These are phyloP conservation scores for Boletus bicolor DNA, from an alignment of 768 basidiomycete genomes.

Conservation along the genomic window DNA sequence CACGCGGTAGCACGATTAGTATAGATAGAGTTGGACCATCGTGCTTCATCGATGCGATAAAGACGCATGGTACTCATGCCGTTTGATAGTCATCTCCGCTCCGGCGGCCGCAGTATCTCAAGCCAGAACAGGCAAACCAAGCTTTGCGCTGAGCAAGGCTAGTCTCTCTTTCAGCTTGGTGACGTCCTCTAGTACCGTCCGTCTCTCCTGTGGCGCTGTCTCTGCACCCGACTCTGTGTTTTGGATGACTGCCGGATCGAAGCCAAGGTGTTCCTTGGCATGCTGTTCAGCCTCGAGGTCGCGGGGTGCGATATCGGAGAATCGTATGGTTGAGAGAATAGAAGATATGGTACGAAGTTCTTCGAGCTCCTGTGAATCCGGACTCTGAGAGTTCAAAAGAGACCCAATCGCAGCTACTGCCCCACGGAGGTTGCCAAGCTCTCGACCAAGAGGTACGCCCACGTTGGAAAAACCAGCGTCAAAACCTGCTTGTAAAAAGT, in stretches of 20 bases:
- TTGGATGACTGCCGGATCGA: slow-evolving; percentile 29
- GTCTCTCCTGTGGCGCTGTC: slow-evolving; percentile 20
- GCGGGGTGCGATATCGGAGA: slow-evolving; percentile 69
- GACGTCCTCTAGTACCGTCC: slow-evolving; percentile 40
- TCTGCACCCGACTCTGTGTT: slow-evolving; percentile 37
- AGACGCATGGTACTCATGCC: neutral
- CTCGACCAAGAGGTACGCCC: slow-evolving; percentile 72
- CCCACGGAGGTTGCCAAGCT: slow-evolving; percentile 78
- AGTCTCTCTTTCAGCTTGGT: slow-evolving; percentile 37
- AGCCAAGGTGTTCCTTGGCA: slow-evolving; percentile 59
- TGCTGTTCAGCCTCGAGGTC: slow-evolving; percentile 81
- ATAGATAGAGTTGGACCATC: neutral
- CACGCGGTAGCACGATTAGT: slow-evolving; percentile 1
- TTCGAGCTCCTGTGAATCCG: slow-evolving; percentile 20
- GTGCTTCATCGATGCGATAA: neutral
- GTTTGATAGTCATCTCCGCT: neutral
- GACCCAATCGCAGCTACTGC: slow-evolving; percentile 58
- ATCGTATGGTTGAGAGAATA: slow-evolving; percentile 56
- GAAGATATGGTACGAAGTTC: slow-evolving; percentile 54
- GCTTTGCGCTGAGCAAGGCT: slow-evolving; percentile 25
- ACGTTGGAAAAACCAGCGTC: slow-evolving; percentile 75
- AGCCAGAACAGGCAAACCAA: slow-evolving; percentile 30
- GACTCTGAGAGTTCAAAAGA: slow-evolving; percentile 41
- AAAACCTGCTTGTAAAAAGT: slow-evolving; percentile 85
- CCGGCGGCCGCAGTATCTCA: neutral